Evolutionary conservation across 2,329 filamentous ascomycete species (phyloP), one percentile per base, ranked within the genome.

Genomic region (Phaeosphaeriaceae sp.): DNA sequence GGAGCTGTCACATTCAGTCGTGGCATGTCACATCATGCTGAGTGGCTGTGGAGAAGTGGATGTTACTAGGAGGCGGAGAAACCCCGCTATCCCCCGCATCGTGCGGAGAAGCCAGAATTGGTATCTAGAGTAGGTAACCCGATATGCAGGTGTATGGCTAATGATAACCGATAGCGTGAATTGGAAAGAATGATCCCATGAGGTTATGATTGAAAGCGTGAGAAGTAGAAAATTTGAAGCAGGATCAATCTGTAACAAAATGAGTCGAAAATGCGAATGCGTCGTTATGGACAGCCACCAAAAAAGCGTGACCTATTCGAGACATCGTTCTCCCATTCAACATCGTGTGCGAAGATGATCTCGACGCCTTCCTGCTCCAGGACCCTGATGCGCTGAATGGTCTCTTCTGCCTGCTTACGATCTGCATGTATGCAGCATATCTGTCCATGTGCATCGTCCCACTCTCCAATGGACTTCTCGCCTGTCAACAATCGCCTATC

Each of bases 381-480:
- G 41, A 68, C 59, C 31, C 73, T 68, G 33, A 86, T 79, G 40
- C 77, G 68, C 21, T 68, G 61, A 54, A 86, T 79, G 4, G 81
- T 83, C 56, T 75, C 69, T 63, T 74, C 77, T 7, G 84, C 84
- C 22, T 65, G 63, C 36, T 78, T 74, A 17, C 78, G 80, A 63
- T 86, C 77, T 1, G 81, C 76, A 70, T 87, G 84, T 45, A 86
- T 84, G 62, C 84, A 85, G 41, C 82, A 76, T 21, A 73, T 57
- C 13, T 78, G 76, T 0, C 83, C 83, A 17, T 76, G 70, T 1
- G 73, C 74, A 61, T 84, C 81, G 21, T 79, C 73, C 76, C 83
- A 86, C 47, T 81, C 76, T 1, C 83, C 85, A 47, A 87, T 83
- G 1, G 75, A 78, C 58, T 80, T 84, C 61, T 86, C 83, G 0